Evolutionary conservation across 164 flowering plant genomes (phyloP).

Genomic region (Akebia trifoliata): DNA sequence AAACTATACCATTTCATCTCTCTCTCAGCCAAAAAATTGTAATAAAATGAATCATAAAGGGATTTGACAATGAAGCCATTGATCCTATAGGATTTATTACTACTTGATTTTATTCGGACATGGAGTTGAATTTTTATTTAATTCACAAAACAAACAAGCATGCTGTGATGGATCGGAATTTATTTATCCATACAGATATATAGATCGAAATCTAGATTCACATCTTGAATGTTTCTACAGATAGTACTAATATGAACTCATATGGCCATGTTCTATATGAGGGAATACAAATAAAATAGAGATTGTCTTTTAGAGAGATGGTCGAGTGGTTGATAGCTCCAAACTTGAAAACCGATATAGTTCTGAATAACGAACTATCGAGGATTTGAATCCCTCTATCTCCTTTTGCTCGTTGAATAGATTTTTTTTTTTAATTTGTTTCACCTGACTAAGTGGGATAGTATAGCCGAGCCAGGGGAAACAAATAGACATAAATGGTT

Average conservation of each 20-base stretch:
- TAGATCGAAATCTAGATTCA: slow-evolving; percentile 3
- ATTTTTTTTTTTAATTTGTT: too few species aligned
- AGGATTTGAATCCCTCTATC: neutral
- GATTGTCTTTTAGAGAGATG: slow-evolving; percentile 3
- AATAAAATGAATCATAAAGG: too few species aligned
- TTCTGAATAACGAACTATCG: neutral
- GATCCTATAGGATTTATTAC: neutral
- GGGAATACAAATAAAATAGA: neutral
- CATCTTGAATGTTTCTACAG: neutral
- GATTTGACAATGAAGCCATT: neutral
- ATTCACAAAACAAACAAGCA: slow-evolving; percentile 2
- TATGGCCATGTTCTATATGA: slow-evolving; percentile 5
- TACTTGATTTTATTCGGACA: slow-evolving; percentile 2
- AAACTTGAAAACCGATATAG: neutral
- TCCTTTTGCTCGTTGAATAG: too few species aligned
- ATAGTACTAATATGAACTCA: neutral
- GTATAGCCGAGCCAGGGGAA: too few species aligned
- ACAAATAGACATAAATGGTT: too few species aligned
- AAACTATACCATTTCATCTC: too few species aligned
- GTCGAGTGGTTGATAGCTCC: slow-evolving; percentile 2
- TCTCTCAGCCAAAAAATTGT: too few species aligned
- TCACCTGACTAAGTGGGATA: too few species aligned
- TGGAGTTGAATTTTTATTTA: slow-evolving; percentile 1
- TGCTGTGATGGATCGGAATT: slow-evolving; percentile 5
- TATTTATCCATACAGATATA: neutral